These are phyloP conservation scores for Daldinia bambusicola DNA, from an alignment of 495 filamentous ascomycete genomes.

Conservation along the genomic window DNA sequence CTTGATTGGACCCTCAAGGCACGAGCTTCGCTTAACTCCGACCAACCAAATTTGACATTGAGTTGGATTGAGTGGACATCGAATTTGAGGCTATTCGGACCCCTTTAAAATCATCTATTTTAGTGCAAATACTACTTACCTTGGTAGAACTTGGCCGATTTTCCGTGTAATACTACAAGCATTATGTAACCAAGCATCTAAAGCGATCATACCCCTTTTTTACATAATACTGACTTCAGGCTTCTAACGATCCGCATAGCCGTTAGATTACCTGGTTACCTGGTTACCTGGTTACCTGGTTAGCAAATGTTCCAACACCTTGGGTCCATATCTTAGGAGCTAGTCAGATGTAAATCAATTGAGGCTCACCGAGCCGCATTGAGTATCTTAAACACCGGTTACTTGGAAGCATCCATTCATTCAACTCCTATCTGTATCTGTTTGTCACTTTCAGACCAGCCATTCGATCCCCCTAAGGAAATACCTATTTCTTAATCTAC, in stretches of 20 bases:
- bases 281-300: neutral
- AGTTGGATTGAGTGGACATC: neutral
- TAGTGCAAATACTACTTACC: too few species aligned
- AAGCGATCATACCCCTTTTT: neutral
- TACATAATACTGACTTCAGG: neutral
- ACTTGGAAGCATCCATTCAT: neutral
- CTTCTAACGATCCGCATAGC: neutral
- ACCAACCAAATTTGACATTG: neutral
- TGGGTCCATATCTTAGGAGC: too few species aligned
- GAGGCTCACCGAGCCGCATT: neutral
- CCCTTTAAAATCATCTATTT: neutral
- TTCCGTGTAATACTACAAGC: neutral
- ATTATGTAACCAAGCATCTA: neutral
- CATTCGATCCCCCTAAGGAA: too few species aligned
- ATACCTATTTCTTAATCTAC: too few species aligned
- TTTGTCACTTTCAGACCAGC: too few species aligned
- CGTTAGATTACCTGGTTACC: neutral
- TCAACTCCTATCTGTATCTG: too few species aligned
- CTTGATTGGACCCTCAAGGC: neutral
- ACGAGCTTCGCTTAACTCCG: neutral
- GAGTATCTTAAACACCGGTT: neutral
- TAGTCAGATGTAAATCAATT: too few species aligned
- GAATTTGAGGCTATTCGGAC: slow-evolving; percentile 2
- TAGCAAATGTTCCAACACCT: neutral
- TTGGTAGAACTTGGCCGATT: neutral